Evolutionary conservation across 805 yeast genomes (phyloP).

Genomic region (Saturnispora sanitii): DNA sequence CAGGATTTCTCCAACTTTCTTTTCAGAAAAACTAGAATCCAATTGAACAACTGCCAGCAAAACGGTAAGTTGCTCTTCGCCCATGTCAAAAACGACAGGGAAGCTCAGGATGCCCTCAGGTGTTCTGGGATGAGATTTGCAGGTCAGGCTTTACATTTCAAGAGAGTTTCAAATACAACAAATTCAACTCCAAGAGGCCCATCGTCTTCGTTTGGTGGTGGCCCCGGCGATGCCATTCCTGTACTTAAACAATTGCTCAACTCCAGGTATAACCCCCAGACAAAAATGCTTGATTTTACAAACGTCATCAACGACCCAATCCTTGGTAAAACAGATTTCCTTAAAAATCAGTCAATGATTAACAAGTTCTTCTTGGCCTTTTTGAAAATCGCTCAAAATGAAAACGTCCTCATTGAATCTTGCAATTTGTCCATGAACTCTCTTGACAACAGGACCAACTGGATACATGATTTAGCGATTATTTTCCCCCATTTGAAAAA

Average conservation of each 20-base stretch:
- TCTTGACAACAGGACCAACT: conserved; percentile 46
- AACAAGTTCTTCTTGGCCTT: conserved; percentile 86
- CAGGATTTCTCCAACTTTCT: conserved; percentile 63
- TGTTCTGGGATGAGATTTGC: conserved; percentile 80
- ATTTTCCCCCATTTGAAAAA: conserved; percentile 71
- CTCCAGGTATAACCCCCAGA: conserved; percentile 55
- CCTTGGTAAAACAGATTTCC: conserved; percentile 52
- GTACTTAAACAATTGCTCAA: conserved; percentile 50
- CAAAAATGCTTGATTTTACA: conserved; percentile 60
- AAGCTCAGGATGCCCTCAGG: conserved; percentile 48
- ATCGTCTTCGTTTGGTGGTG: conserved; percentile 2
- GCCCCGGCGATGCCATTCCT: conserved; percentile 39
- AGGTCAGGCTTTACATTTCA: conserved; percentile 51
- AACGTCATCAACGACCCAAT: conserved; percentile 53
- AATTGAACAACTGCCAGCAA: conserved; percentile 47
- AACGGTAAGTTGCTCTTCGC: conserved; percentile 44
- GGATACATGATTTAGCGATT: conserved; percentile 55
- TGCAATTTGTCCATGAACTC: conserved; percentile 61
- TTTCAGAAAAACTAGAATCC: conserved; percentile 53
- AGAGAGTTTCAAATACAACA: conserved; percentile 26
- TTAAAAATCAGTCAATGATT: conserved; percentile 32
- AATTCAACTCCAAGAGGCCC: conserved; percentile 8
- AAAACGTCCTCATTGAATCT: conserved; percentile 48
- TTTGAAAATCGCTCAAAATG: conserved; percentile 63
- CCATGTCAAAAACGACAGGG: conserved; percentile 40